Base-by-base conservation (phyloP, 1,284 basidiomycete species). In the Ustilago tritici region DNA sequence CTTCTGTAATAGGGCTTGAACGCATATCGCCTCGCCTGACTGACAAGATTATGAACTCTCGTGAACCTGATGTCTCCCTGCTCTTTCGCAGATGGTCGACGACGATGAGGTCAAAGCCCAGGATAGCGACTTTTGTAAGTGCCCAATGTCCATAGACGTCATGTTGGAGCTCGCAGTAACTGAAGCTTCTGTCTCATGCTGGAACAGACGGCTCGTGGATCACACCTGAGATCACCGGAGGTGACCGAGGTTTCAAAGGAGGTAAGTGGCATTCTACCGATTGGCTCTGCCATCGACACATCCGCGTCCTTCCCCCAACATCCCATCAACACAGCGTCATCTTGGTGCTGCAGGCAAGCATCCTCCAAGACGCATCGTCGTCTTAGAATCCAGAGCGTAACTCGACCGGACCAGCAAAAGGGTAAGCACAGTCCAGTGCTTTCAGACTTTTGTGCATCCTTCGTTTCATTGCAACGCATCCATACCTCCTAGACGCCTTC, bases 111-210 rank as follows among this genome's bases (percentile, higher is more conserved):
- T 82, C 19, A 38, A 50, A 47, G 56, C 83, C 15, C 83, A 85
- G 58, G 82, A 83, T 38, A 81, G 83, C 41, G 82, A 83, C 50
- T 85, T 85, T 52, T 85, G 81, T 84, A 71, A 68, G 78, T 75
- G 43, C 3, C 3, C 34, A 12, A 31, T 31, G 34, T n/a, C 41
- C 4, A 8, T 19, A 15, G 11, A 17, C 19, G 12, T 12, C 23
- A 31, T 3, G 6, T 38, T 7, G 17, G 15, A 31, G 12, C 15
- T 15, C 14, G 36, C 17, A 7, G 17, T 17, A 1, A 23, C 50
- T 43, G 40, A 32, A 28, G 2, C 10, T 9, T 19, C 28, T 49
- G 19, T 31, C 12, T 32, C 12, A 10, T n/a, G 6, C 41, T 14
- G 11, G 4, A 3, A 54, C 41, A 82, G 82, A 83, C 49, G 83